A percentile compares a stretch with the other conserved stretches of the same genome.
These are phyloP conservation scores for Chaetomidium leptoderma DNA, from an alignment of 495 filamentous ascomycete genomes.

Conservation along the genomic window DNA sequence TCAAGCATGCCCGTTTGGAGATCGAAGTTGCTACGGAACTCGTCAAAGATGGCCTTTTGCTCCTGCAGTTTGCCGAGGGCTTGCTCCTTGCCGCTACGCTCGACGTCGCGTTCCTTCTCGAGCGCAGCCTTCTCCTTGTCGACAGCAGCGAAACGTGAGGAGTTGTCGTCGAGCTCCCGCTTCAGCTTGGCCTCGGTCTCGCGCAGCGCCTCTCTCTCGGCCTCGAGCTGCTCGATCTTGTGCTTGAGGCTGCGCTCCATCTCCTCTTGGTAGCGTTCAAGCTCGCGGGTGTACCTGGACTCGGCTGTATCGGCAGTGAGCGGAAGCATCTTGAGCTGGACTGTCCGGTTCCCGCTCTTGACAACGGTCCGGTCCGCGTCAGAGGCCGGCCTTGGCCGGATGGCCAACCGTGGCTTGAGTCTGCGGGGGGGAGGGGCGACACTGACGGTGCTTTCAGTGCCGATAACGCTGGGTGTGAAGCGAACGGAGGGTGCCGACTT, in stretches of 20 bases:
- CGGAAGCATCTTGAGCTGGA: slow-evolving; percentile 32
- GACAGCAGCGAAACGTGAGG: slow-evolving; percentile 11
- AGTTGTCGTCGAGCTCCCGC: slow-evolving; percentile 33
- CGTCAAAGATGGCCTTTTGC: slow-evolving; percentile 41
- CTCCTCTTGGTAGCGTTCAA: slow-evolving; percentile 20
- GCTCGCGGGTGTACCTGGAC: slow-evolving; percentile 19
- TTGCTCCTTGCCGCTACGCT: slow-evolving; percentile 24
- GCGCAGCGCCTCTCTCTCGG: slow-evolving; percentile 37
- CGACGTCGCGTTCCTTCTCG: slow-evolving; percentile 33
- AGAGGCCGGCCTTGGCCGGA: slow-evolving; percentile 26
- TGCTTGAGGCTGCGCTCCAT: slow-evolving; percentile 34
- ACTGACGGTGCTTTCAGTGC: slow-evolving; percentile 31
- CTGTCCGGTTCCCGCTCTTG: slow-evolving; percentile 31
- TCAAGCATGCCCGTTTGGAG: slow-evolving; percentile 35
- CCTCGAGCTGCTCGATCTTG: slow-evolving; percentile 42
- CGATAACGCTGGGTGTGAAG: slow-evolving; percentile 34
- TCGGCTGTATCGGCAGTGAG: slow-evolving; percentile 12
- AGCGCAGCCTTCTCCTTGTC: slow-evolving; percentile 17
- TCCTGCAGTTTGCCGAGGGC: slow-evolving; percentile 30
- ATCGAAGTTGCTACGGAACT: slow-evolving; percentile 41
- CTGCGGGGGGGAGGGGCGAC: slow-evolving; percentile 22
- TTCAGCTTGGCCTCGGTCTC: slow-evolving; percentile 32
- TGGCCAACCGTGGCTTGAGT: slow-evolving; percentile 33
- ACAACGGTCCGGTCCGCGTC: slow-evolving; percentile 24
- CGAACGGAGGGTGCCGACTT: slow-evolving; percentile 31